Evolutionary conservation across 2,329 filamentous ascomycete species (phyloP).

Genomic region (Ascochyta pisi): DNA sequence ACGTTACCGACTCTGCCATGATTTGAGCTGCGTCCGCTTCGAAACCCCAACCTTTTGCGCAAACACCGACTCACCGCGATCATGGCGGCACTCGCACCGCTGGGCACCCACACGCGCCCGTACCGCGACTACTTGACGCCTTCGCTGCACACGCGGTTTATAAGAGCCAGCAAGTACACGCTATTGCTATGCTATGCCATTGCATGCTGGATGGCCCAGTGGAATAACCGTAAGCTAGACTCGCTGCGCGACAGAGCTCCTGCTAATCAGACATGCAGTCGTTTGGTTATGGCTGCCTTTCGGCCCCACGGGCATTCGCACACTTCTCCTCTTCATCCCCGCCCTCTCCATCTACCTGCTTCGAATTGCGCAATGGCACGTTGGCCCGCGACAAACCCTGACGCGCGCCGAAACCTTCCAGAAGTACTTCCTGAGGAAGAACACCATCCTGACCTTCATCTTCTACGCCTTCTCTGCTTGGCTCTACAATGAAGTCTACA

Average conservation of each 20-base stretch:
- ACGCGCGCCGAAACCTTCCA: slow-evolving; percentile 71
- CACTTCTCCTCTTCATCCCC: slow-evolving; percentile 76
- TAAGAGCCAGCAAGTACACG: slow-evolving; percentile 74
- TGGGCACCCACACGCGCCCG: slow-evolving; percentile 60
- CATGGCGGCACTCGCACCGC: slow-evolving; percentile 34
- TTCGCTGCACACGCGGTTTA: slow-evolving; percentile 84
- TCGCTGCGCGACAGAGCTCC: not conserved
- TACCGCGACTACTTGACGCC: slow-evolving; percentile 94
- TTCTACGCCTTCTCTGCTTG: slow-evolving; percentile 82
- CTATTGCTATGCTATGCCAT: slow-evolving; percentile 75
- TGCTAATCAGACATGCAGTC: slow-evolving; percentile 57
- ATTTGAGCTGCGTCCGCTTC: slow-evolving; percentile 19
- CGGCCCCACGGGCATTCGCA: slow-evolving; percentile 75
- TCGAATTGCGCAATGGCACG: slow-evolving; percentile 81
- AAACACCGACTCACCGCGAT: slow-evolving; percentile 30
- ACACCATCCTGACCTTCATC: slow-evolving; percentile 72
- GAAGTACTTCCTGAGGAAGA: slow-evolving; percentile 63
- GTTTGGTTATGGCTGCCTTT: slow-evolving; percentile 89
- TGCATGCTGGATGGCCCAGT: slow-evolving; percentile 72
- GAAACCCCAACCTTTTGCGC: not conserved
- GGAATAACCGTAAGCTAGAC: slow-evolving; percentile 65
- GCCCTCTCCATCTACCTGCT: slow-evolving; percentile 81
- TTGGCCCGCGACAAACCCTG: slow-evolving; percentile 66
- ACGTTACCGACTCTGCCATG: slow-evolving; percentile 27
- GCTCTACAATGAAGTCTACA: slow-evolving; percentile 80